Evolutionary conservation across 441 rosid genomes (phyloP).

Genomic region (Manihot esculenta): DNA sequence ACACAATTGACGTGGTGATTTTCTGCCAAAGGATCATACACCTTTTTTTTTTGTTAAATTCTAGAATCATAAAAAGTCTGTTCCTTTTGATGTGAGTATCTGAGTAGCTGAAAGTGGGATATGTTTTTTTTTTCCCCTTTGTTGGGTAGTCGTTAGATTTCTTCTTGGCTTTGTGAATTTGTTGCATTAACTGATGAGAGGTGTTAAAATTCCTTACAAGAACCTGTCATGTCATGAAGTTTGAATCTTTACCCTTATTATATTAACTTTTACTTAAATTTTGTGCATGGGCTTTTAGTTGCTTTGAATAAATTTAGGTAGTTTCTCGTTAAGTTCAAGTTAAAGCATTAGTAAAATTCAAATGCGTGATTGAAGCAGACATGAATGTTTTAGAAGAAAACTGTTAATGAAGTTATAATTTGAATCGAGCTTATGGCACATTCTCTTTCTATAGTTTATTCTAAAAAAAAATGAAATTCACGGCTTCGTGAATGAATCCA

Average conservation of each 20-base stretch:
- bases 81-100: too few relatives aligned
- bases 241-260: conserved; percentile 7
- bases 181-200: conserved; percentile 11
- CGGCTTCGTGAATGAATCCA: neutral
- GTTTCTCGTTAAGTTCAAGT: neutral
- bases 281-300: neutral
- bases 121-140: too few relatives aligned
- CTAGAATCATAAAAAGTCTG: too few relatives aligned
- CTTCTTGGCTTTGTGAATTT: too few relatives aligned
- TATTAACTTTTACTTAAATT: neutral
- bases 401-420: too few relatives aligned
- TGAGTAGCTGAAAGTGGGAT: too few relatives aligned
- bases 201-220: conserved; percentile 6
- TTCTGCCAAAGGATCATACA: too few relatives aligned
- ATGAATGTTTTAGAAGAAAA: neutral
- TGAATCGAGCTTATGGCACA: too few relatives aligned
- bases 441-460: neutral
- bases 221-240: neutral
- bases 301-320: neutral
- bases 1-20: too few relatives aligned
- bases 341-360: neutral
- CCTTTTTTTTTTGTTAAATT: too few relatives aligned
- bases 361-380: neutral
- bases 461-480: neutral
- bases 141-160: too few relatives aligned